A percentile compares a stretch with the other conserved stretches of the same genome.
phyloP scores from a whole-genome alignment of 2,329 filamentous ascomycete species.

The Exophiala viscosa region DNA sequence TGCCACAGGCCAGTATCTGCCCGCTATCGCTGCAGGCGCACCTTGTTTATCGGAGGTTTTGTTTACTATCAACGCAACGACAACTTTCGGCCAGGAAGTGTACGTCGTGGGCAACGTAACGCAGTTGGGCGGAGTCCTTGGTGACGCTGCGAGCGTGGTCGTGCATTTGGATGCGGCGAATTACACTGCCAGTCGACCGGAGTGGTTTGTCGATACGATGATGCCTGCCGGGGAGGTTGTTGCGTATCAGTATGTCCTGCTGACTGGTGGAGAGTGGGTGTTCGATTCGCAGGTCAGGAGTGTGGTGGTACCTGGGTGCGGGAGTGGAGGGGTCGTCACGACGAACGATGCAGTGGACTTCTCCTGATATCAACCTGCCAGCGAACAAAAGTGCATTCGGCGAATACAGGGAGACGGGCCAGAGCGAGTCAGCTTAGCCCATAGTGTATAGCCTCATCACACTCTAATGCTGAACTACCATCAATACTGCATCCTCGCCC shows the following conservation, averaged over 20 bases:
- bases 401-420: too few relatives aligned
- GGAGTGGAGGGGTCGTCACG: constrained; percentile 6
- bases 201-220: constrained; percentile 56
- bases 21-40: constrained; percentile 21
- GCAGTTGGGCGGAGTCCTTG: constrained; percentile 48
- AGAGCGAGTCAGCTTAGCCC: too few relatives aligned
- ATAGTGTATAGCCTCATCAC: too few relatives aligned
- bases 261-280: constrained; percentile 47
- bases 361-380: too few relatives aligned
- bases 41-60: constrained; percentile 21
- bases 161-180: constrained; percentile 17
- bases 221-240: constrained; percentile 56
- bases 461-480: background rate
- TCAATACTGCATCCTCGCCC: constrained; percentile 34
- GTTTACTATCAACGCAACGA: constrained; percentile 20
- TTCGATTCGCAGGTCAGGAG: constrained; percentile 11
- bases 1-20: constrained; percentile 24
- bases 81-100: constrained; percentile 53
- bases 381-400: too few relatives aligned
- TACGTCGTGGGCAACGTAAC: constrained; percentile 60
- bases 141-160: constrained; percentile 9
- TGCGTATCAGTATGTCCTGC: constrained; percentile 67
- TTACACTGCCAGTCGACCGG: constrained; percentile 8
- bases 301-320: constrained; percentile 7
- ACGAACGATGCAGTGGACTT: constrained; percentile 4